phyloP scores from a whole-genome alignment of 306 rosid species.

The Notholithocarpus densiflorus region DNA sequence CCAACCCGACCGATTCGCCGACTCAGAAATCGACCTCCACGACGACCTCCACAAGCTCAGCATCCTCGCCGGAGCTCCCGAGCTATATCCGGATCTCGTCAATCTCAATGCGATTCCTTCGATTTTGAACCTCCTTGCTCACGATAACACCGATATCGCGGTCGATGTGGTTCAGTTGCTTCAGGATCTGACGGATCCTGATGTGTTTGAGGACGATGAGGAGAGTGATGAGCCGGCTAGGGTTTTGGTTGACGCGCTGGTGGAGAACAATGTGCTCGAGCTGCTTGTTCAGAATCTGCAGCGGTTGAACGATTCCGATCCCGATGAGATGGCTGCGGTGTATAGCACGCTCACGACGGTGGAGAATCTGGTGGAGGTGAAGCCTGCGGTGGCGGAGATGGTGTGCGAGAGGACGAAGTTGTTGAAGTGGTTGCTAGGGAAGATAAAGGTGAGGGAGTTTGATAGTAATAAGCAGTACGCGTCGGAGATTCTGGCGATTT shows the following conservation, averaged over 20 bases:
- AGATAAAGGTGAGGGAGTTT: constrained; percentile 85
- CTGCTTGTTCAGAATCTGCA: constrained; percentile 74
- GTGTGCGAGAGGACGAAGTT: constrained; percentile 83
- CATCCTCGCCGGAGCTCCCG: constrained; percentile 85
- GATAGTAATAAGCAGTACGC: constrained; percentile 90
- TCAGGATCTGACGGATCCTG: constrained; percentile 87
- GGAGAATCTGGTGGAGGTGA: constrained; percentile 89
- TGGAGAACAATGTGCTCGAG: constrained; percentile 77
- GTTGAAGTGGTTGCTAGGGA: constrained; percentile 83
- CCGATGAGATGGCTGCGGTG: constrained; percentile 69
- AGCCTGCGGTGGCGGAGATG: constrained; percentile 81
- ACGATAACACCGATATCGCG: constrained; percentile 86
- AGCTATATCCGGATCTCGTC: constrained; percentile 84
- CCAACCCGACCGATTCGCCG: constrained; percentile 88
- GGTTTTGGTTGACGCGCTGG: constrained; percentile 66
- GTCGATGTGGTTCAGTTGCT: constrained; percentile 75
- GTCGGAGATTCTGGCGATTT: constrained; percentile 83
- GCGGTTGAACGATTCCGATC: constrained; percentile 62
- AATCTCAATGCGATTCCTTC: constrained; percentile 69
- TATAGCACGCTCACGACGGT: constrained; percentile 67
- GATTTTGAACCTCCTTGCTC: constrained; percentile 65
- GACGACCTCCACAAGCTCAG: constrained; percentile 85
- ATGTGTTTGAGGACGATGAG: constrained; percentile 73
- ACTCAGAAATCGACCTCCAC: constrained; percentile 88
- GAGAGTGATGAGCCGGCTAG: constrained; percentile 73